These are phyloP conservation scores for Betula pendula DNA, from an alignment of 306 rosid genomes.

Conservation along the genomic window DNA sequence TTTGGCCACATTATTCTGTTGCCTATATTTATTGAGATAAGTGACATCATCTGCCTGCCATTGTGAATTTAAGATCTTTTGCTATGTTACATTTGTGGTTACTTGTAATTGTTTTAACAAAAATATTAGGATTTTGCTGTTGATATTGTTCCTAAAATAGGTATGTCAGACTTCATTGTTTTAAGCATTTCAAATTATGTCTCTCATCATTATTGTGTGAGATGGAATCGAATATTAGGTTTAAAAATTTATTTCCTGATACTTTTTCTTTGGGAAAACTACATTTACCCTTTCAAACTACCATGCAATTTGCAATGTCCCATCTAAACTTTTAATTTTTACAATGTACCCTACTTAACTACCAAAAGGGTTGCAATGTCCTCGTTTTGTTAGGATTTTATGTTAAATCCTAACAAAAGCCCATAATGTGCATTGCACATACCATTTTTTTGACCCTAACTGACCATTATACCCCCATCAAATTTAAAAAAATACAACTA, in stretches of 20 bases:
- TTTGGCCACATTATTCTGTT: slow-evolving; percentile 7
- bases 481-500: too few relatives aligned
- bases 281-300: too few relatives aligned
- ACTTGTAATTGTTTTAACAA: slow-evolving; percentile 8
- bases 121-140: background rate
- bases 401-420: too few relatives aligned
- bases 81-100: slow-evolving; percentile 9
- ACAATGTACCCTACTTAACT: too few relatives aligned
- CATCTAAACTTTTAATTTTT: too few relatives aligned
- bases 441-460: too few relatives aligned
- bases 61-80: slow-evolving; percentile 26
- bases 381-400: too few relatives aligned
- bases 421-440: too few relatives aligned
- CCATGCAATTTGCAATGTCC: too few relatives aligned
- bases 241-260: background rate
- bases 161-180: background rate
- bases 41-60: background rate
- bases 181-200: background rate
- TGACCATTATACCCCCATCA: too few relatives aligned
- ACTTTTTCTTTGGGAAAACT: background rate
- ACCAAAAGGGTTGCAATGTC: too few relatives aligned
- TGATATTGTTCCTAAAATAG: background rate
- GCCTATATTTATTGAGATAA: background rate
- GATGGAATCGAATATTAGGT: background rate
- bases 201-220: background rate